Conservation (phyloP, 1,284 basidiomycete species). For the Fomitopsis palustris region DNA sequence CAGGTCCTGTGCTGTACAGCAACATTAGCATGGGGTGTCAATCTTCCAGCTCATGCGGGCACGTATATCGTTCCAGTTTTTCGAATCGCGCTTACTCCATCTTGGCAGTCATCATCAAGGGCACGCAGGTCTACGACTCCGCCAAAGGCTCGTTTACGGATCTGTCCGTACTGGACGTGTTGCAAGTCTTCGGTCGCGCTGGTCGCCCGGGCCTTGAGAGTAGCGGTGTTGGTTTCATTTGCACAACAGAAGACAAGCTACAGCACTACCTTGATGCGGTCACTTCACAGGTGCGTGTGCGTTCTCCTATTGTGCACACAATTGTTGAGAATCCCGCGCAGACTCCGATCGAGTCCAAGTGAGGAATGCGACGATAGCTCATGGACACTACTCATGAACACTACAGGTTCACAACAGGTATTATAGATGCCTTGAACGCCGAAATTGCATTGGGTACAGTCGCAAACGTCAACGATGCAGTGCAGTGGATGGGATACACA, state of each 20-base stretch:
- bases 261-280: slow-evolving; percentile 90
- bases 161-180: slow-evolving; percentile 91
- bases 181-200: slow-evolving; percentile 97
- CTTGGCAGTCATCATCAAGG: slow-evolving; percentile 87
- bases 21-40: slow-evolving; percentile 99
- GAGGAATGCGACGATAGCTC: slow-evolving; percentile 21
- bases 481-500: slow-evolving; percentile 97
- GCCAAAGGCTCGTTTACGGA: slow-evolving; percentile 89
- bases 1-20: slow-evolving; percentile 98
- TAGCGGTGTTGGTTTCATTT: slow-evolving; percentile 96
- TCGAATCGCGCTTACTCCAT: neutral
- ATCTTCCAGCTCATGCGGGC: slow-evolving; percentile 97
- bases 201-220: slow-evolving; percentile 95
- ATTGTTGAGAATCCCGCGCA: slow-evolving; percentile 24
- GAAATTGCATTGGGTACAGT: slow-evolving; percentile 97
- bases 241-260: slow-evolving; percentile 91
- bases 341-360: slow-evolving; percentile 98
- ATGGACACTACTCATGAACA: neutral
- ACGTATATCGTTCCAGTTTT: slow-evolving; percentile 14
- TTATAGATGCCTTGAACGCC: slow-evolving; percentile 93
- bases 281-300: slow-evolving; percentile 68
- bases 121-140: slow-evolving; percentile 95
- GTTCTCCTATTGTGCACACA: neutral
- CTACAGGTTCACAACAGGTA: slow-evolving; percentile 77
- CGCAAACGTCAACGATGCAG: slow-evolving; percentile 81